phyloP scores from a whole-genome alignment of 2,329 filamentous ascomycete species.

The Fusarium newnesense region DNA sequence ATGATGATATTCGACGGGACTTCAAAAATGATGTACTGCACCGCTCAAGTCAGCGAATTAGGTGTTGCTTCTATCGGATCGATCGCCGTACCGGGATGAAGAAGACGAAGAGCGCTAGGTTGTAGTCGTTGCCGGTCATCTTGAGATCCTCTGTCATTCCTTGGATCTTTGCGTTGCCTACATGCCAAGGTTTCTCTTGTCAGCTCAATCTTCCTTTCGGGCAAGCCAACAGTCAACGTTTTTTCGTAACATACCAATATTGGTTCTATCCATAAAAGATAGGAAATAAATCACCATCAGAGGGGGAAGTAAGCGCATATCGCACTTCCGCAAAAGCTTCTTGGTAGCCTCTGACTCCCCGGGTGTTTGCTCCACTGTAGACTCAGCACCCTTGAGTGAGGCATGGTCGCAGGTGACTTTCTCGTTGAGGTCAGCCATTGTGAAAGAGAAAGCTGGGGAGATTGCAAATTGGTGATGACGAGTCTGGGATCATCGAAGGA shows the following conservation, averaged over 20 bases:
- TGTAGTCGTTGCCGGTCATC: slow-evolving; percentile 63
- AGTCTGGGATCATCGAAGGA: background rate
- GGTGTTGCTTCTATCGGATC: accelerated
- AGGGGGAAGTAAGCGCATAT: slow-evolving; percentile 71
- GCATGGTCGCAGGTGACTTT: background rate
- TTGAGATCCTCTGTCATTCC: slow-evolving; percentile 41
- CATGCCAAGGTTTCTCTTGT: no score
- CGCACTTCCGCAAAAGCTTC: slow-evolving; percentile 66
- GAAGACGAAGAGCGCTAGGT: slow-evolving; percentile 52
- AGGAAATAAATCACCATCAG: slow-evolving; percentile 40
- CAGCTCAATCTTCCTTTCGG: no score
- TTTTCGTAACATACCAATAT: slow-evolving; percentile 41
- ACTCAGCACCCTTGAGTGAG: background rate
- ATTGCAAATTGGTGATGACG: background rate
- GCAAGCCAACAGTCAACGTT: no score
- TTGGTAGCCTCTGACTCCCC: background rate
- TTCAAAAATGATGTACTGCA: slow-evolving; percentile 25
- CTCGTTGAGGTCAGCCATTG: background rate
- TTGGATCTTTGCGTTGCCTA: slow-evolving; percentile 40
- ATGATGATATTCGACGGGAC: slow-evolving; percentile 24
- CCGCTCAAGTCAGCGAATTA: no score
- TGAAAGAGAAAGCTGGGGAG: background rate
- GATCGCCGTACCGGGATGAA: background rate
- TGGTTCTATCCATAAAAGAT: slow-evolving; percentile 43
- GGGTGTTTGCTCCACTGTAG: background rate